A percentile compares a stretch with the other conserved stretches of the same genome.
Conservation (phyloP, 2,329 filamentous ascomycete genomes). For the Cercospora sp. region DNA sequence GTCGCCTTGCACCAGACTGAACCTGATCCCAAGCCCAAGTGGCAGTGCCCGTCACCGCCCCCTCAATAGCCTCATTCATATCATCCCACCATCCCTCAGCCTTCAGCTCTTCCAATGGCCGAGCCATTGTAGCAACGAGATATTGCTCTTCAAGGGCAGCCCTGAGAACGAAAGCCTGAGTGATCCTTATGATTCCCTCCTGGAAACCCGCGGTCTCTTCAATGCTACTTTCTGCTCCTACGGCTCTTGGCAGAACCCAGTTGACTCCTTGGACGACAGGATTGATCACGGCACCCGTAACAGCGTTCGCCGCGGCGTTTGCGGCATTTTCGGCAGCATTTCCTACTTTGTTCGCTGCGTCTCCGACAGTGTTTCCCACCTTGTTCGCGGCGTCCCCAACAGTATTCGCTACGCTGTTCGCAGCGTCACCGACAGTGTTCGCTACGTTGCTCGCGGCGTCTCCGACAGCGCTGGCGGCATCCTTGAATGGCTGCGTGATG, state of each 20-base stretch:
- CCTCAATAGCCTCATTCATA: not conserved
- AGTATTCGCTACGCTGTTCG: too few species aligned
- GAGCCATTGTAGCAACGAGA: not conserved
- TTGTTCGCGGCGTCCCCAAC: too few species aligned
- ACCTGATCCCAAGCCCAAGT: not conserved
- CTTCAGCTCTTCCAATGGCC: not conserved
- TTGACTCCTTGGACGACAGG: not conserved
- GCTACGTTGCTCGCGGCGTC: too few species aligned
- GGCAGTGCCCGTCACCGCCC: not conserved
- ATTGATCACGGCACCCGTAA: too few species aligned
- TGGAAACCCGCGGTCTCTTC: not conserved
- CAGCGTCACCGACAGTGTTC: too few species aligned
- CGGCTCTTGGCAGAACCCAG: not conserved
- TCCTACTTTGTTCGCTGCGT: too few species aligned
- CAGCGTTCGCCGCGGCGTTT: too few species aligned
- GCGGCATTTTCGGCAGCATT: too few species aligned
- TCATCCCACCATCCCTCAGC: not conserved
- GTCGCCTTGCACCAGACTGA: not conserved
- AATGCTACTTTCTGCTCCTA: not conserved
- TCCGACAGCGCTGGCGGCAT: not conserved
- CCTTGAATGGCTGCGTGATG: not conserved
- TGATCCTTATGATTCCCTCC: not conserved
- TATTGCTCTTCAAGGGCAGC: not conserved
- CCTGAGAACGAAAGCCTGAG: not conserved
- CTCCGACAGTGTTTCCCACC: too few species aligned